Percentiles rank a stretch among this genome's conserved stretches.
Conservation (phyloP, 2,329 filamentous ascomycete species). For the Aureobasidium mangrovei region DNA sequence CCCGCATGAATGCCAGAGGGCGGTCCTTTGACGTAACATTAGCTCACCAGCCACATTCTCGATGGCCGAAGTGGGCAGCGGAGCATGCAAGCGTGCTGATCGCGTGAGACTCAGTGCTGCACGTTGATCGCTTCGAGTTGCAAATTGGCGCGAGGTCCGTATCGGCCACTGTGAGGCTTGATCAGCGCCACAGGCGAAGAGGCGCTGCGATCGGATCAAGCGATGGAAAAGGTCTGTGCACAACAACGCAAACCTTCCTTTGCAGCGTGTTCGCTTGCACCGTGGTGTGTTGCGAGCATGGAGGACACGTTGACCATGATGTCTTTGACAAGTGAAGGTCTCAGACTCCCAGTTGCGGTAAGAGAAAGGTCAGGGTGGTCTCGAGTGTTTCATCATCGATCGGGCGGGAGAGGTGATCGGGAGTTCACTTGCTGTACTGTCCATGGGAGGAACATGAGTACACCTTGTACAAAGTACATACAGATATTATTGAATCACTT, state of each 20-base stretch:
- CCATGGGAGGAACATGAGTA: too few species aligned
- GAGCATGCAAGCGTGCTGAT: constrained; percentile 12
- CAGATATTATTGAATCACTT: too few species aligned
- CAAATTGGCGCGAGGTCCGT: not conserved
- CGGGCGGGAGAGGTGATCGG: too few species aligned
- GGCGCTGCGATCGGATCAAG: constrained; percentile 3
- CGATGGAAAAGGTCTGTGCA: not conserved
- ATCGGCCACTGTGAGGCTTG: constrained; percentile 4
- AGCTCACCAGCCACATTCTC: constrained; percentile 14
- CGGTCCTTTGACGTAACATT: constrained; percentile 14
- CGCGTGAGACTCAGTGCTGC: not conserved
- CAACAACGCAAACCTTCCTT: not conserved
- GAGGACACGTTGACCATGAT: not conserved
- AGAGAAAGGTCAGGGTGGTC: too few species aligned
- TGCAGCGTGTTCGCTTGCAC: constrained; percentile 4
- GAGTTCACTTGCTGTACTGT: too few species aligned
- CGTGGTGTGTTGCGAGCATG: not conserved
- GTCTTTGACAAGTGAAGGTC: not conserved
- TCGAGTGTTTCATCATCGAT: too few species aligned
- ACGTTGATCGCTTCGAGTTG: constrained; percentile 1
- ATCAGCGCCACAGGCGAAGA: not conserved
- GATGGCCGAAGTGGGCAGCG: constrained; percentile 7
- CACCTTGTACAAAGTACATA: too few species aligned
- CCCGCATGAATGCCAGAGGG: constrained; percentile 7
- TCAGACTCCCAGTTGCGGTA: not conserved